phyloP scores from a whole-genome alignment of 2,329 filamentous ascomycete species.

The Coniochaeta sp. region DNA sequence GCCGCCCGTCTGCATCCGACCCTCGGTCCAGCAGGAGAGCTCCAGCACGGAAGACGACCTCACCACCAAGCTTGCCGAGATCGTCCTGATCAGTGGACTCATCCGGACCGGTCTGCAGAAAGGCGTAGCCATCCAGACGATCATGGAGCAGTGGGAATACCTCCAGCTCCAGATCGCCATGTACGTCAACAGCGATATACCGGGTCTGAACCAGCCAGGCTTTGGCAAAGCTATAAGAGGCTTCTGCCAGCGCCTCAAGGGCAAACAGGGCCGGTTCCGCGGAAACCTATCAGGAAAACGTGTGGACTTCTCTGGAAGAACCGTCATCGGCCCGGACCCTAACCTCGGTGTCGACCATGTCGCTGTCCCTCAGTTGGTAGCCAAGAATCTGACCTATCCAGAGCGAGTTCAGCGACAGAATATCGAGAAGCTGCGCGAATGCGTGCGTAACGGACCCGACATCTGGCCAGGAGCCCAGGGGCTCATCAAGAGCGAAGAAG shows the following conservation, averaged over 20 bases:
- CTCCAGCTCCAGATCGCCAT: constrained; percentile 91
- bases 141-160: constrained; percentile 99
- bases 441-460: constrained; percentile 67
- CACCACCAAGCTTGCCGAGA: constrained; percentile 94
- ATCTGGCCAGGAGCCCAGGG: constrained; percentile 85
- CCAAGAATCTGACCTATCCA: constrained; percentile 92
- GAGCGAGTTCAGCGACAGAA: constrained; percentile 83
- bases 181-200: constrained; percentile 96
- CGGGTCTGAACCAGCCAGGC: constrained; percentile 81
- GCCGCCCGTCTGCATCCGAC: constrained; percentile 87
- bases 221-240: constrained; percentile 85
- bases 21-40: constrained; percentile 87
- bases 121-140: constrained; percentile 76
- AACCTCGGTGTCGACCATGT: constrained; percentile 92
- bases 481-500: constrained; percentile 61
- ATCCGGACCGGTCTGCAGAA: constrained; percentile 77
- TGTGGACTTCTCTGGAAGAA: constrained; percentile 95
- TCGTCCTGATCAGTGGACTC: constrained; percentile 84
- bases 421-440: constrained; percentile 68
- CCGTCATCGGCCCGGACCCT: constrained; percentile 95
- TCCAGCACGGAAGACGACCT: constrained; percentile 95
- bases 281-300: constrained; percentile 96
- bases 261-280: constrained; percentile 94
- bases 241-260: constrained; percentile 91
- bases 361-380: constrained; percentile 84